Evolutionary conservation across 1,284 basidiomycete species (phyloP), one percentile per base, ranked within the genome.

Genomic region (Ceratobasidium sp.): DNA sequence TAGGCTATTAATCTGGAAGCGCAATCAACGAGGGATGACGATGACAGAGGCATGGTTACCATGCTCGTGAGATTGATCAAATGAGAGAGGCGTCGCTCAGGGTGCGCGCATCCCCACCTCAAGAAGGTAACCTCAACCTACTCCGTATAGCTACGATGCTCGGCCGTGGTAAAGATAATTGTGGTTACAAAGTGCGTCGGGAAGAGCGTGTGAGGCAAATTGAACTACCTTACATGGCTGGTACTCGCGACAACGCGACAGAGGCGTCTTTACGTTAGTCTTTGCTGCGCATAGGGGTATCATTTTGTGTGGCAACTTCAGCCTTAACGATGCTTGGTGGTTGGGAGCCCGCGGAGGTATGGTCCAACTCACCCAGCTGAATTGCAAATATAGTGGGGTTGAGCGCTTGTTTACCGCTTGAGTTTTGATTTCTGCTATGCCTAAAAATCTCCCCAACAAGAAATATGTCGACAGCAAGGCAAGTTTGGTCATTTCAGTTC

Each of bases 21-120:
- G 35, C 37, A 64, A 63, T 74, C 33, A 51, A 73, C 28, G 54
- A 64, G 71, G 35, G 42, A 54, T 53, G 42, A 64, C 71, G 49
- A 74, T 64, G 71, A 74, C 58, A 64, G 60, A 42, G 60, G 33
- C 15, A 11, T 64, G 71, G 71, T 74, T 63, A 74, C 71, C 71
- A 64, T 64, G 71, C 60, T 37, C 71, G 49, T 53, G 71, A 74
- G 71, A 66, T 31, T 47, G 61, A 64, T 53, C 71, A 74, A 63
- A 54, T 64, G 45, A 42, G 71, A 42, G 71, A 64, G 64, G 31
- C 26, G 42, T 49, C 47, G 64, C 42, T 66, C 64, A 39, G 28
- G 64, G 49, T 20, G 47, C 33, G 28, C 33, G 42, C 26, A 65
- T 51, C 63, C 60, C 64, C 64, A 35, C 64, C 64, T 37, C 28